Evolutionary conservation across 2,329 filamentous ascomycete genomes (phyloP), one percentile per base, ranked within the genome.

Genomic region (Phyllosticta capitalensis): DNA sequence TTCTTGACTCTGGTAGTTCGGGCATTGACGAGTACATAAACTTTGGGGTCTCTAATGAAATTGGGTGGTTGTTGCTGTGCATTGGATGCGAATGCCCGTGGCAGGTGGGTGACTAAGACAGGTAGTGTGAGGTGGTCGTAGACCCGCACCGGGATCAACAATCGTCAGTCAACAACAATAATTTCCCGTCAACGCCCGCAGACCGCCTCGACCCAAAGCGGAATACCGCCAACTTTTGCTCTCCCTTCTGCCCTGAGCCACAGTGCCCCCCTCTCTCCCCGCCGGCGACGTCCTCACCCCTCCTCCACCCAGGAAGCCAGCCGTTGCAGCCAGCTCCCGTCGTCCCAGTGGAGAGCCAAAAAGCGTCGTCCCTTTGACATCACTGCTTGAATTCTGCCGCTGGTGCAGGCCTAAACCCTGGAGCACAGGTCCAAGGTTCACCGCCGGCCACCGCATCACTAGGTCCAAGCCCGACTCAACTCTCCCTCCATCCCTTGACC

Each of bases 171-270:
- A 45, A 45, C 38, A 59, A 59, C 56, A 59, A 59, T 52, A 59
- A 54, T 54, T 59, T 59, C 38, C 38, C 38, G 38, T 45, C 52
- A 22, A 59, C 52, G 52, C 26, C 56, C 52, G 56, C 56, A 59
- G 56, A 59, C 56, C 56, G 56, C 56, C 56, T 54, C 51, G 54
- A 59, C 56, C 53, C 51, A 54, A 52, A 59, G 52, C 56, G 54
- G 38, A 45, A 45, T n/a, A 45, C 38, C 14, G 38, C 38, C 38
- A 52, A 50, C 56, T 59, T 54, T 59, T 59, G 38, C 56, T 52
- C 56, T 59, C 56, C 55, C 56, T 59, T 38, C 49, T 54, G 51
- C 28, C 38, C 38, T 52, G 28, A 51, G n/a, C n/a, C n/a, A n/a
- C n/a, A n/a, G 51, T 45, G 52, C 56, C 28, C 33, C 52, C 56